phyloP scores from a whole-genome alignment of 2,329 filamentous ascomycete species.

The Pseudocercospora fijiensis region DNA sequence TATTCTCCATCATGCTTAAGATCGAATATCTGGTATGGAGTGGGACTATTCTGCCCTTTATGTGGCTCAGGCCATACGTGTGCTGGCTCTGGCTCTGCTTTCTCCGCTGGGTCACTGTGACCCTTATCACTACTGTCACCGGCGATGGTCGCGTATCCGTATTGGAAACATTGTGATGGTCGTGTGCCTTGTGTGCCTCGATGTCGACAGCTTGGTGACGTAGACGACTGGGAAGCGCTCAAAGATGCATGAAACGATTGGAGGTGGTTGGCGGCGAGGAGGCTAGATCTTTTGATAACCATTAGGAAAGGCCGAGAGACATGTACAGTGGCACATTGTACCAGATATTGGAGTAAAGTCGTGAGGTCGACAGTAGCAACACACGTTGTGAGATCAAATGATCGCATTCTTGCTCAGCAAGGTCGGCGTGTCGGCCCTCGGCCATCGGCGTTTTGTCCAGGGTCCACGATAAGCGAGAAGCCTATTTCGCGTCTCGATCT shows the following conservation, averaged over 20 bases:
- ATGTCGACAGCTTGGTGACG: conserved; percentile 44
- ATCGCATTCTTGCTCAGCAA: conserved; percentile 14
- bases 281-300: conserved; percentile 41
- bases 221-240: conserved; percentile 34
- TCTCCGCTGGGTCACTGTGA: conserved; percentile 29
- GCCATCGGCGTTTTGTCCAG: neutral
- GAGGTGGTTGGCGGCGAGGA: conserved; percentile 35
- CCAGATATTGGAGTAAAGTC: neutral
- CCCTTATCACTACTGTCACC: conserved; percentile 27
- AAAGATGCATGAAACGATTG: conserved; percentile 25
- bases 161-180: conserved; percentile 24
- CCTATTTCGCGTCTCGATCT: neutral
- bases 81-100: conserved; percentile 25
- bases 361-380: neutral
- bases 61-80: conserved; percentile 38
- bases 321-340: conserved; percentile 26
- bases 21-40: conserved; percentile 87
- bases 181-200: conserved; percentile 36
- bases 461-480: conserved; percentile 3
- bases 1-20: conserved; percentile 65
- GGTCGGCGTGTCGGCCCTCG: neutral
- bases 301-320: conserved; percentile 31
- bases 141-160: conserved; percentile 37
- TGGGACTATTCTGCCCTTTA: conserved; percentile 54
- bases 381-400: neutral